These are phyloP conservation scores for Delonix regia DNA, from an alignment of 306 rosid genomes.

Conservation along the genomic window DNA sequence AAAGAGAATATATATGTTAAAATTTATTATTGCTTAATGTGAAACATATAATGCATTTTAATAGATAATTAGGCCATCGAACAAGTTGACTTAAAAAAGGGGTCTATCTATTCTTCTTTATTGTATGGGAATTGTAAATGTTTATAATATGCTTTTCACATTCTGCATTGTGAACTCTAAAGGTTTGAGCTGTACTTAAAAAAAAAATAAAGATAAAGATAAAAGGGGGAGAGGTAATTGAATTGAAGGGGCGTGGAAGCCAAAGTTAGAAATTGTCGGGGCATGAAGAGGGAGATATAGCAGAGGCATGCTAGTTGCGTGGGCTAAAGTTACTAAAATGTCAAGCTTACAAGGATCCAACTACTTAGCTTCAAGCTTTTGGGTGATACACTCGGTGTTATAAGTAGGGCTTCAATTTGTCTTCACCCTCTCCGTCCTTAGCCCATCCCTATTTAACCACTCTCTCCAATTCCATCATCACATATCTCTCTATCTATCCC, in stretches of 20 bases:
- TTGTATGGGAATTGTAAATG: no score
- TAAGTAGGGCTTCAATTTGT: constrained; percentile 59
- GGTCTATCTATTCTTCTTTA: no score
- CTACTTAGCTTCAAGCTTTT: constrained; percentile 40
- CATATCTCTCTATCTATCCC: background rate
- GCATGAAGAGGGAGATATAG: background rate
- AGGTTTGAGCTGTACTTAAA: background rate
- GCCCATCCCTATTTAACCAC: constrained; percentile 50
- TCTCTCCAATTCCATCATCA: constrained; percentile 40
- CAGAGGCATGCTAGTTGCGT: background rate
- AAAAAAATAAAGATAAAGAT: background rate
- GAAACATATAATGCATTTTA: background rate
- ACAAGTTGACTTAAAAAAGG: background rate
- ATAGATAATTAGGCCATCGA: background rate
- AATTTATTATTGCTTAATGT: background rate
- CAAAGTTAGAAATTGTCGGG: constrained; percentile 5
- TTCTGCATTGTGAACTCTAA: background rate
- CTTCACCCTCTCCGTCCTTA: constrained; percentile 37
- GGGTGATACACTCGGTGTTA: constrained; percentile 73
- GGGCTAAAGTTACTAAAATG: constrained; percentile 18
- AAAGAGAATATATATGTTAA: background rate
- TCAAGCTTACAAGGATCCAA: constrained; percentile 56
- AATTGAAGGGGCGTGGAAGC: background rate
- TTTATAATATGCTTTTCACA: background rate
- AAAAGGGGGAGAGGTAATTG: background rate